Base-by-base conservation (phyloP, 805 yeast genomes). In the Monosporozyma aerobia region DNA sequence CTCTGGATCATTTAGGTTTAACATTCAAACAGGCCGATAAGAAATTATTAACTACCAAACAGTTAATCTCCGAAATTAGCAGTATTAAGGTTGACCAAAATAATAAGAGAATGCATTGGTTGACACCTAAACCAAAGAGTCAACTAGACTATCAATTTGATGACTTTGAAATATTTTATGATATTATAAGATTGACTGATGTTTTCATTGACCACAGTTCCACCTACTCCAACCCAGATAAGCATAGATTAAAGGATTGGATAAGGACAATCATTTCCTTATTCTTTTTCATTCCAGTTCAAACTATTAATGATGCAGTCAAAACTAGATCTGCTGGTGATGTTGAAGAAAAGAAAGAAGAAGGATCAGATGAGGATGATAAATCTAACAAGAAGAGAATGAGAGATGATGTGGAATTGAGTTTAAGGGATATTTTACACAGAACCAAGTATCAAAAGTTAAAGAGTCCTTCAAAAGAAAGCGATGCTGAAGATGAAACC, bases 11-110 rank as follows among this genome's bases (percentile, higher is more conserved):
- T 68, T 74, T 92, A 56, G 99, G 99, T 1, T 77, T 94, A 61
- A 90, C 97, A 0, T 94, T 94, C 74, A 94, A 94, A 70, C 98
- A 94, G 67, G 87, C 96, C 25, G 99, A 94, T 70, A 92, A 94
- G 69, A 92, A 94, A 68, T 72, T 89, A 53, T 72, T 94, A 60
- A 89, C 98, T 0, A 85, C 94, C 9, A 89, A 95, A 63, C 96
- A 90, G 60, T 72, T 94, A 60, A 82, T 94, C 13, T 85, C 95
- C 56, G 98, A 92, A 65, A 86, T 94, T 52, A 86, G 94, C 59
- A 88, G 97, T 2, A 86, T 90, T 44, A 90, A 90, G 70, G 86
- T 87, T 44, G 99, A 92, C 63, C 96, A 89, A 68, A 79, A 78
- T n/a, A 87, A 85, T 61, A 90, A 89, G 70, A 78, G 95, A 63